Base-by-base conservation (phyloP, 106 monocot species). In the Phalaenopsis aphrodite region DNA sequence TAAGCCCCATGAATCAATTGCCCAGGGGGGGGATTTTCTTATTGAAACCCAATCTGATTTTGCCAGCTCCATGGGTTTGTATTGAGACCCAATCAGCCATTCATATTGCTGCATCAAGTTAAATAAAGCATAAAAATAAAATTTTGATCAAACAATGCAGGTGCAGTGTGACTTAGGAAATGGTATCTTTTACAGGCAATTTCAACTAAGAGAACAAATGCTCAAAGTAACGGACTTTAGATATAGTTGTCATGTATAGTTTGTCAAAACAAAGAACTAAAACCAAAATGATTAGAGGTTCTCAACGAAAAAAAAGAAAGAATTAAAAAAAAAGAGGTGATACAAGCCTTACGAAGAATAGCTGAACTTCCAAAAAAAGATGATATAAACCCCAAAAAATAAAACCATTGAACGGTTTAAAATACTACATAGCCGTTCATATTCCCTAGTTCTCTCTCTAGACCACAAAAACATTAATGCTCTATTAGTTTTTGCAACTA, bases 1-100 rank as follows among this genome's bases (percentile, higher is more conserved):
- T 80, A 97, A 80, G 3, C 96, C 96, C 96, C 96, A 97, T 64
- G 94, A 91, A 88, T 97, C 96, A 86, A 94, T 94, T 69, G 94
- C 85, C 96, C 96, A 97, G 36, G 96, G 84, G 79, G 94, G 90
- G 49, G 96, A 97, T 73, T 94, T 97, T 82, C 88, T 94, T 41
- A 97, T 86, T 55, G 86, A 39, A 75, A 77, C 83, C 96, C 96
- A 97, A 55, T 97, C 96, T 67, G 94, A 94, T 72, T 97, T 97
- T 71, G 77, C 42, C 75, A 94, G 83, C 83, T 97, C 96, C 96
- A 94, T 87, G 56, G 96, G 85, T 52, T 97, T 97, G 83, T 97
- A 97, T 73, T 97, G 96, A 64, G 90, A 73, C 69, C 92, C 94
- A 87, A 97, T 81, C 56, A 97, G 75, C 96, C 96, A 97, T 56